These are phyloP conservation scores for Castanea mollissima DNA, from an alignment of 306 rosid species.

Conservation along the genomic window DNA sequence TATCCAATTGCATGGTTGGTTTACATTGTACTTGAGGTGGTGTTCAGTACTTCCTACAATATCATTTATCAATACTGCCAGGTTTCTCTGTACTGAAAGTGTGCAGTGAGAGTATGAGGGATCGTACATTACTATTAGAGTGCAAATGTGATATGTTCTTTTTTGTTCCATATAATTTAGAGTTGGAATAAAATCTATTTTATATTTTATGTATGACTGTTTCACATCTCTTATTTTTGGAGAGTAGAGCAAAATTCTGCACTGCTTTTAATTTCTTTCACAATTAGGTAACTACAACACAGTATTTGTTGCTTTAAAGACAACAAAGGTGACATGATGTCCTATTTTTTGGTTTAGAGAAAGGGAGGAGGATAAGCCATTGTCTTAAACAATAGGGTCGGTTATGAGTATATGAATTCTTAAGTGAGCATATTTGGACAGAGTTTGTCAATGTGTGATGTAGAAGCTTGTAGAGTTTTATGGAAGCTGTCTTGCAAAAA, in stretches of 20 bases:
- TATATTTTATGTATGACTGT: too few species aligned
- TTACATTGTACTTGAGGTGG: neutral
- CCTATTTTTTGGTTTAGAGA: too few species aligned
- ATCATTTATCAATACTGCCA: constrained; percentile 69
- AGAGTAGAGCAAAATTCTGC: too few species aligned
- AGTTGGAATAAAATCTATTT: neutral
- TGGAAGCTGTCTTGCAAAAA: neutral
- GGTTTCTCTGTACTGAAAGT: constrained; percentile 99
- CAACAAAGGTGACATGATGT: too few species aligned
- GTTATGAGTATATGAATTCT: too few species aligned
- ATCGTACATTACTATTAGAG: constrained; percentile 42
- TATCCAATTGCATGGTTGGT: neutral
- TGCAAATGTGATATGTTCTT: constrained; percentile 6
- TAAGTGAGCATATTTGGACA: too few species aligned
- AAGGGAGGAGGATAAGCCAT: too few species aligned
- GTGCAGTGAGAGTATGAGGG: constrained; percentile 98
- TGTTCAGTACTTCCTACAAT: constrained; percentile 67
- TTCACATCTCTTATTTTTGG: too few species aligned
- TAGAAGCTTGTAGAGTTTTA: neutral
- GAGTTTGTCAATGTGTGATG: neutral
- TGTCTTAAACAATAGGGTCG: too few species aligned
- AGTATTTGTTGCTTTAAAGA: too few species aligned
- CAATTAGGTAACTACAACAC: too few species aligned
- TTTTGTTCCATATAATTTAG: constrained; percentile 1
- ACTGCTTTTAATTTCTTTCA: too few species aligned